Conservation (phyloP, 2,329 filamentous ascomycete genomes). For the Aspergillus uvarum region DNA sequence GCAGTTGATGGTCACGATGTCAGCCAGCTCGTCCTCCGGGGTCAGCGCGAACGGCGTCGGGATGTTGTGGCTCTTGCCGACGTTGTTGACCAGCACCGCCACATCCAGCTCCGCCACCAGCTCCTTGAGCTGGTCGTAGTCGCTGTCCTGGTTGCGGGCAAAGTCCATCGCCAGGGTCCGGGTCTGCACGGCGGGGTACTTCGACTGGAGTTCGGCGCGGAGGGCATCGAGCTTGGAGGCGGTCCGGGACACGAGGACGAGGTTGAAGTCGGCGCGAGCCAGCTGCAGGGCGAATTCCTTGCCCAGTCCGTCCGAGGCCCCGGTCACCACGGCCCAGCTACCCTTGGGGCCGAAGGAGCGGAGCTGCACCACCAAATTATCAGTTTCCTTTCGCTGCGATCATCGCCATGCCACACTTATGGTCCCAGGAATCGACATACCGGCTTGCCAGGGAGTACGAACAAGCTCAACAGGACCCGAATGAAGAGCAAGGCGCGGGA, state of each 20-base stretch:
- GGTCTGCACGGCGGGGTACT: slow-evolving; percentile 65
- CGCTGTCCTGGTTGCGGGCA: slow-evolving; percentile 70
- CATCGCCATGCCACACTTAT: background rate
- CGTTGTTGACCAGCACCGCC: slow-evolving; percentile 91
- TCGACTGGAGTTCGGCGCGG: slow-evolving; percentile 70
- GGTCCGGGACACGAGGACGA: slow-evolving; percentile 94
- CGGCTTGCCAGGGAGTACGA: slow-evolving; percentile 59
- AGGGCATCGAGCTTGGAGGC: slow-evolving; percentile 81
- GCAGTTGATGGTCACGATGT: slow-evolving; percentile 96
- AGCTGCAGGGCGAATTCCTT: slow-evolving; percentile 94
- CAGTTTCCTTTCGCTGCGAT: slow-evolving; percentile 8
- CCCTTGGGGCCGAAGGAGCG: slow-evolving; percentile 87
- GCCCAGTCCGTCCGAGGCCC: slow-evolving; percentile 92
- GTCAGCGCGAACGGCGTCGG: slow-evolving; percentile 87
- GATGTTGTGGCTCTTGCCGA: slow-evolving; percentile 90
- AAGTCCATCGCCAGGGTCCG: slow-evolving; percentile 92
- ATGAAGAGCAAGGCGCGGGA: slow-evolving; percentile 59
- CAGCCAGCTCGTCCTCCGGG: slow-evolving; percentile 72
- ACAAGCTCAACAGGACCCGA: slow-evolving; percentile 64
- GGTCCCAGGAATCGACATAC: slow-evolving; percentile 32
- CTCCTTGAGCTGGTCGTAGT: slow-evolving; percentile 72
- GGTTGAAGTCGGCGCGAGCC: slow-evolving; percentile 87
- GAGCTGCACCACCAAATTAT: slow-evolving; percentile 57
- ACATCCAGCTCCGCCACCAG: slow-evolving; percentile 74
- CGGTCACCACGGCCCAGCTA: slow-evolving; percentile 91